Evolutionary conservation across 306 rosid species (phyloP).

Genomic region (Acacia acuminata): DNA sequence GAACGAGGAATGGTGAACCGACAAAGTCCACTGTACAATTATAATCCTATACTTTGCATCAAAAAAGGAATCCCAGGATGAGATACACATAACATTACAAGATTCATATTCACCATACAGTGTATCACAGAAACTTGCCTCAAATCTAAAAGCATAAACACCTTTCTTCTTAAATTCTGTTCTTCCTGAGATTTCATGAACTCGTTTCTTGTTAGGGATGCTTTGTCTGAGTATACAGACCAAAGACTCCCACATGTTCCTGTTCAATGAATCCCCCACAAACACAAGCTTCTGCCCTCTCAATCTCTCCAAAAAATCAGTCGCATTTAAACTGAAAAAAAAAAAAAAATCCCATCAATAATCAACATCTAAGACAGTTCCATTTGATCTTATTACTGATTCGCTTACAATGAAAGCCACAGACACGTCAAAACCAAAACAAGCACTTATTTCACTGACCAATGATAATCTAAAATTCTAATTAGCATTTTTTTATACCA

Average conservation of each 20-base stretch:
- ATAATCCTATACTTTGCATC: slow-evolving; percentile 61
- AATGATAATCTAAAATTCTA: background rate
- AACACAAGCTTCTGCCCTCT: slow-evolving; percentile 78
- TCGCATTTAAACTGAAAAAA: slow-evolving; percentile 74
- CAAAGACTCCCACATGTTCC: slow-evolving; percentile 98
- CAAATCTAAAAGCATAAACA: slow-evolving; percentile 79
- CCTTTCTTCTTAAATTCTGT: slow-evolving; percentile 82
- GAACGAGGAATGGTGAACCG: slow-evolving; percentile 82
- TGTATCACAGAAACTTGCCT: slow-evolving; percentile 60
- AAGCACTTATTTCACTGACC: slow-evolving; percentile 5
- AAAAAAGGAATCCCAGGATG: slow-evolving; percentile 19
- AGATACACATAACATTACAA: slow-evolving; percentile 6
- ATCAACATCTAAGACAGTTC: slow-evolving; percentile 19
- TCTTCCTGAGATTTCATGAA: slow-evolving; percentile 83
- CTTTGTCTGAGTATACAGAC: slow-evolving; percentile 81
- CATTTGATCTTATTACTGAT: background rate
- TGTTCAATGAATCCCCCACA: slow-evolving; percentile 93
- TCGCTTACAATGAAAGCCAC: slow-evolving; percentile 1
- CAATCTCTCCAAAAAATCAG: slow-evolving; percentile 81
- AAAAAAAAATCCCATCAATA: slow-evolving; percentile 18
- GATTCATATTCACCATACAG: background rate
- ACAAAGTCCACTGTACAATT: slow-evolving; percentile 90
- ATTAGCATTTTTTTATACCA: slow-evolving; percentile 1
- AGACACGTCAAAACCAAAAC: slow-evolving; percentile 16
- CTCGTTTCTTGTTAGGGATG: slow-evolving; percentile 55